These are phyloP conservation scores for Desmodesmus armatus DNA, from an alignment of 139 green algal genomes.

Conservation along the genomic window DNA sequence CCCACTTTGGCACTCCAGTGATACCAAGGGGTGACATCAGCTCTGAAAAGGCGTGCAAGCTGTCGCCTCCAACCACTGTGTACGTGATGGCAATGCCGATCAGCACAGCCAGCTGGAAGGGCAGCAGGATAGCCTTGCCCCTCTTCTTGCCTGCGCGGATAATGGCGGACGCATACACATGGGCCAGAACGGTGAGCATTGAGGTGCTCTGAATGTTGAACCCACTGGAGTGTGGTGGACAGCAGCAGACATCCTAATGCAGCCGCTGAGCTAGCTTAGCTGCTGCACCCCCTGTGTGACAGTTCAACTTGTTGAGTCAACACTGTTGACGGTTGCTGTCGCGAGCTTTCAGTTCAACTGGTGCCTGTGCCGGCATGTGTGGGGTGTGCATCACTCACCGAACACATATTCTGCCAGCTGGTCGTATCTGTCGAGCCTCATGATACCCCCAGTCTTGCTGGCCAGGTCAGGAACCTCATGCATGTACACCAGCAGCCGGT, in stretches of 20 bases:
- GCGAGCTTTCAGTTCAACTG: too few relatives aligned
- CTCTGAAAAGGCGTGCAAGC: not conserved
- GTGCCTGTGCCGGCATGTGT: too few relatives aligned
- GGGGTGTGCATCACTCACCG: too few relatives aligned
- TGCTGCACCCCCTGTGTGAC: too few relatives aligned
- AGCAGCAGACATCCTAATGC: too few relatives aligned
- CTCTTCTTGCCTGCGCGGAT: not conserved
- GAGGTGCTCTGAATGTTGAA: not conserved
- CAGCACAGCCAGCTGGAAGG: conserved; percentile 33
- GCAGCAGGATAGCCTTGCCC: not conserved
- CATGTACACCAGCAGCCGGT: conserved; percentile 47
- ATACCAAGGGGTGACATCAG: not conserved
- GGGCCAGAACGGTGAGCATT: too few relatives aligned
- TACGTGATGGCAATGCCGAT: conserved; percentile 34
- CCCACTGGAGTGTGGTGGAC: too few relatives aligned
- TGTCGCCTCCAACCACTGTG: conserved; percentile 30
- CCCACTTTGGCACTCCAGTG: not conserved
- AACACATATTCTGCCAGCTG: not conserved
- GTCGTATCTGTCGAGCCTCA: conserved; percentile 18
- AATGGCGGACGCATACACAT: too few relatives aligned
- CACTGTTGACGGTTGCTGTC: too few relatives aligned
- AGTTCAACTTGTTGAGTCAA: too few relatives aligned
- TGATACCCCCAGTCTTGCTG: conserved; percentile 15
- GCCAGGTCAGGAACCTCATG: conserved; percentile 39
- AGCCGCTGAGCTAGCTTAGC: too few relatives aligned